These are phyloP conservation scores for Chondrus crispus DNA, from an alignment of 23 red algal genomes.

Conservation along the genomic window DNA sequence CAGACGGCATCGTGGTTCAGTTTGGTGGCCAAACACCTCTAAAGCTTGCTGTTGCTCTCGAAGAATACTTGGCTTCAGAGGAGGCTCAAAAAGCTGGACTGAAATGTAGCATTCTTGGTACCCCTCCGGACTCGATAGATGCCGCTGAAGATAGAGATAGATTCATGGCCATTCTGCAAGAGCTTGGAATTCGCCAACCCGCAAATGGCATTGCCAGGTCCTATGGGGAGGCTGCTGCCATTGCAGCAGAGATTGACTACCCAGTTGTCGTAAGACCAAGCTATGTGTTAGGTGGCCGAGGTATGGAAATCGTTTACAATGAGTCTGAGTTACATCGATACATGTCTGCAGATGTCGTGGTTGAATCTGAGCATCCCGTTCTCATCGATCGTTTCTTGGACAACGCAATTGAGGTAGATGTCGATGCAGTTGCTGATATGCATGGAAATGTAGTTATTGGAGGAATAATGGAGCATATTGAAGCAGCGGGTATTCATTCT, in stretches of 20 bases:
- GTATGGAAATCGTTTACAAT: slow-evolving; percentile 98
- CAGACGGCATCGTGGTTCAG: slow-evolving; percentile 90
- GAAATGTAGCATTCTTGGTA: slow-evolving; percentile 81
- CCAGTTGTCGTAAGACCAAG: slow-evolving; percentile 96
- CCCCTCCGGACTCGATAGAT: slow-evolving; percentile 90
- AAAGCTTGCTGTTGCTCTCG: slow-evolving; percentile 86
- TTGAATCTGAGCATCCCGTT: slow-evolving; percentile 97
- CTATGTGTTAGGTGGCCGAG: slow-evolving; percentile 98
- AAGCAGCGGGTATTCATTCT: slow-evolving; percentile 96
- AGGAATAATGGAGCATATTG: slow-evolving; percentile 99
- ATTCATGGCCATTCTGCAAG: slow-evolving; percentile 86
- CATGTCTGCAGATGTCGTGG: slow-evolving; percentile 95
- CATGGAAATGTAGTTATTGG: slow-evolving; percentile 95
- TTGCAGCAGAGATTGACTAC: slow-evolving; percentile 80
- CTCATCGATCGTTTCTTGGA: slow-evolving; percentile 94
- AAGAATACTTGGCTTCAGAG: slow-evolving; percentile 79
- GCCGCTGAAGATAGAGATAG: slow-evolving; percentile 96
- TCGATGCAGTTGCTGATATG: slow-evolving; percentile 90
- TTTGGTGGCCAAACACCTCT: slow-evolving; percentile 99
- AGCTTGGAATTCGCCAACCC: slow-evolving; percentile 90
- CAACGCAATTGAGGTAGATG: slow-evolving; percentile 98
- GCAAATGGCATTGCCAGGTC: slow-evolving; percentile 89
- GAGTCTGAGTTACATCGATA: slow-evolving; percentile 76
- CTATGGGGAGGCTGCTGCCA: slow-evolving; percentile 69
- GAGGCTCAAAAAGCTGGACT: slow-evolving; percentile 85